Base-by-base conservation (phyloP, 2,329 filamentous ascomycete species). In the Thelonectria discophora region DNA sequence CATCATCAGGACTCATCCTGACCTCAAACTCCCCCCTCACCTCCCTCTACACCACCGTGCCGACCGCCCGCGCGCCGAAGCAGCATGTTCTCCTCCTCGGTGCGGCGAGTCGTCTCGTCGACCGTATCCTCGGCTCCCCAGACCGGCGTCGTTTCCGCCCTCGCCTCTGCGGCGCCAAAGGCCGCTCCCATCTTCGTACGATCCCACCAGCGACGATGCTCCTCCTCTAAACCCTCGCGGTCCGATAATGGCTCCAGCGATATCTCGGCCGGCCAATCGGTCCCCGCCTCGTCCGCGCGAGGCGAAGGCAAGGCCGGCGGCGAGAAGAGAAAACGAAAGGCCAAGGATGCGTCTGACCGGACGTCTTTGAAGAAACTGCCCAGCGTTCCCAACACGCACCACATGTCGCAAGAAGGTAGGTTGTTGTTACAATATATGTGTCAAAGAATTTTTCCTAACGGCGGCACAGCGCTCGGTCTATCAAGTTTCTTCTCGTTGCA, bases 401-500 rank as follows among this genome's bases (percentile, higher is more conserved):
- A 93, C 78, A 83, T 94, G 67, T 84, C 87, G 53, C 84, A 88
- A 73, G 84, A 87, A 77, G 87, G 90, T 91, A 77, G 34, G 82
- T 74, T 34, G 55, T 46, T 42, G 39, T 11, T 17, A 7, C 7
- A 21, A 13, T 24, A 17, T 13, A n/a, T 17, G 20, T 17, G 27
- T 10, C 1, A 9, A 18, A 27, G 15, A 55, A 43, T 50, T 9
- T 42, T 55, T 69, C 54, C 68, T 69, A 53, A 73, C 60, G 50
- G 20, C 13, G 27, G 27, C 65, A 5, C 68, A 98, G 95, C 96
- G 73, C 85, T 98, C 63, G 90, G 91, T 65, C 83, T 97, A 47
- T 95, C 94, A 8, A 90, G 90, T 62, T 98, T 99, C 84, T 98
- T 98, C 82, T 96, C 94, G 65, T 90, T 97, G 68, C 93, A 99